Percentiles rank a stretch among this genome's conserved stretches.
Conservation (phyloP, 176 grass and related monocot genomes). For the Lolium multiflorum region DNA sequence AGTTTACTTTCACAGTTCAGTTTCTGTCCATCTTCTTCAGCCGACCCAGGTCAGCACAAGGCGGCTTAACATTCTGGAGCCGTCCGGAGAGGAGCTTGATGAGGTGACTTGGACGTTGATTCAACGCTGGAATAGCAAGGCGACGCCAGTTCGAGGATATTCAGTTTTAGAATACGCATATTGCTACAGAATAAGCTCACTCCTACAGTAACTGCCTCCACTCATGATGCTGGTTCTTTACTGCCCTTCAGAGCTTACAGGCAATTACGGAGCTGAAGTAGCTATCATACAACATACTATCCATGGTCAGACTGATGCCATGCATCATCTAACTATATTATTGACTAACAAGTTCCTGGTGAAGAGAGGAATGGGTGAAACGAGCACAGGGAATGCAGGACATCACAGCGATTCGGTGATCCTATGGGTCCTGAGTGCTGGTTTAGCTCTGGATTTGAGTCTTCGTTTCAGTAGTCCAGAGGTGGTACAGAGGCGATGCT, state of each 20-base stretch:
- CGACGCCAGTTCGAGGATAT: not conserved
- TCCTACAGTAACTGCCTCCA: constrained; percentile 41
- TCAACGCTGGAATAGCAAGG: too few species aligned
- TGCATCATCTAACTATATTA: constrained; percentile 57
- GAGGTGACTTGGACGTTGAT: too few species aligned
- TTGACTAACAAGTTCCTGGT: constrained; percentile 39
- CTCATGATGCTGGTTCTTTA: constrained; percentile 23
- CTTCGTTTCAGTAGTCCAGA: constrained; percentile 71
- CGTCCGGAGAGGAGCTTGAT: too few species aligned
- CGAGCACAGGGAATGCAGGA: constrained; percentile 3
- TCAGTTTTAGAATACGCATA: constrained; percentile 30
- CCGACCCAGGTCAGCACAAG: too few species aligned
- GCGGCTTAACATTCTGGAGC: too few species aligned
- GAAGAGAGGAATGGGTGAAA: constrained; percentile 2
- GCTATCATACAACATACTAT: constrained; percentile 41
- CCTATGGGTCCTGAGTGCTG: not conserved
- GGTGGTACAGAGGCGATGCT: constrained; percentile 58
- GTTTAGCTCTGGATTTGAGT: not conserved
- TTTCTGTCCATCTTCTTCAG: too few species aligned
- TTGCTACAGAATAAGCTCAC: constrained; percentile 37
- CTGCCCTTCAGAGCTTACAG: constrained; percentile 20
- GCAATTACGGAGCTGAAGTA: constrained; percentile 19
- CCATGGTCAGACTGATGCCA: constrained; percentile 38
- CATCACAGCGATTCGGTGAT: not conserved
- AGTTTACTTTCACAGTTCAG: too few species aligned